A percentile compares a stretch with the other conserved stretches of the same genome.
phyloP scores from a whole-genome alignment of 164 flowering plant species.

The Malania oleifera region DNA sequence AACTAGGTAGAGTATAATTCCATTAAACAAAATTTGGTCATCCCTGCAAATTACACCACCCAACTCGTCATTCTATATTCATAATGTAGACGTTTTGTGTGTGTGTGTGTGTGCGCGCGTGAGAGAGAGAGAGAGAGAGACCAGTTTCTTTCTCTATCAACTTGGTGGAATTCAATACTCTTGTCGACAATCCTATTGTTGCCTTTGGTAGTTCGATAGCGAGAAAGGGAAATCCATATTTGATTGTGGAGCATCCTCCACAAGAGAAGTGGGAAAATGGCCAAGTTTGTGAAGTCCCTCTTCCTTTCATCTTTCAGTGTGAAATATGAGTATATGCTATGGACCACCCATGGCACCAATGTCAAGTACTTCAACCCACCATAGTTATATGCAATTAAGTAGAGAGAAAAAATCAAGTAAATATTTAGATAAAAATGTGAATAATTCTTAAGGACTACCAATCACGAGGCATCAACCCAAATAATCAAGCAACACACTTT shows the following conservation, averaged over 20 bases:
- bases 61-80: not conserved
- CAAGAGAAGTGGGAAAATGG: constrained; percentile 36
- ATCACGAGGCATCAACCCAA: too few species aligned
- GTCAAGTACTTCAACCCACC: constrained; percentile 37
- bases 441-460: too few species aligned
- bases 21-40: constrained; percentile 35
- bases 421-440: too few species aligned
- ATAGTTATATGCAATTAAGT: too few species aligned
- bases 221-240: constrained; percentile 51
- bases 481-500: too few species aligned
- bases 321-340: constrained; percentile 22
- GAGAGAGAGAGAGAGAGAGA: not conserved
- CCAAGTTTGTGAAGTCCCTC: constrained; percentile 23
- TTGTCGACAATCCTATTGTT: constrained; percentile 33
- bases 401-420: not conserved
- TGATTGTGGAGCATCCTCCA: constrained; percentile 48
- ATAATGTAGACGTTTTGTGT: not conserved
- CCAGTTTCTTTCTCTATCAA: constrained; percentile 13
- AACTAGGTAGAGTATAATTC: constrained; percentile 17
- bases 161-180: constrained; percentile 29
- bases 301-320: constrained; percentile 19
- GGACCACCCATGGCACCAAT: constrained; percentile 43
- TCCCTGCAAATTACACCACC: constrained; percentile 24
- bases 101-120: too few species aligned
- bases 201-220: constrained; percentile 49